Percentiles rank a stretch among this genome's conserved stretches.
phyloP scores from a whole-genome alignment of 2,329 filamentous ascomycete genomes.

The Pseudogymnoascus sp. region DNA sequence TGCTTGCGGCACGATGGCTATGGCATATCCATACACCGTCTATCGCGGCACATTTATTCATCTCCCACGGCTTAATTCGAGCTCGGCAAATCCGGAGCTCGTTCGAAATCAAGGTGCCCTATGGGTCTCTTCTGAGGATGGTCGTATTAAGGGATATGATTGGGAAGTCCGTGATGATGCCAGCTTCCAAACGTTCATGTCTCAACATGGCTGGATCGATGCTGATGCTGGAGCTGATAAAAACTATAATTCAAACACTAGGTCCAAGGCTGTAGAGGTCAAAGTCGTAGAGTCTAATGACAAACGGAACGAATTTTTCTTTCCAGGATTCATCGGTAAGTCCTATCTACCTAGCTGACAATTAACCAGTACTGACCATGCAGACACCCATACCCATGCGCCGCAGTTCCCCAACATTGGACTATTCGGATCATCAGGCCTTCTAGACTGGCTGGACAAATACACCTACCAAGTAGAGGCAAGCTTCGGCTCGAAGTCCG shows the following conservation, averaged over 20 bases:
- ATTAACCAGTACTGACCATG: background rate
- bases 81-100: background rate
- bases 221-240: background rate
- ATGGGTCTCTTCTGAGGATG: background rate
- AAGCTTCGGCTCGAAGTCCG: slow-evolving; percentile 34
- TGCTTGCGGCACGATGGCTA: background rate
- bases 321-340: slow-evolving; percentile 72
- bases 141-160: background rate
- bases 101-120: background rate
- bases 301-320: slow-evolving; percentile 55
- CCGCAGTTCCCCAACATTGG: slow-evolving; percentile 44
- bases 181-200: background rate
- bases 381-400: slow-evolving; percentile 60
- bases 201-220: background rate
- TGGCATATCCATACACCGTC: background rate
- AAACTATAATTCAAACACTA: background rate
- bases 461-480: slow-evolving; percentile 58
- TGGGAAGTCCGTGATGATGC: background rate
- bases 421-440: slow-evolving; percentile 19
- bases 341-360: slow-evolving; percentile 3
- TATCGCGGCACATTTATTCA: slow-evolving; percentile 6
- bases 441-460: slow-evolving; percentile 54
- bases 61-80: background rate
- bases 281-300: background rate
- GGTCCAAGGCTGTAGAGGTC: background rate